These are phyloP conservation scores for Dichotomocladium elegans DNA, from an alignment of 371 early-diverging fungal species.

Conservation along the genomic window DNA sequence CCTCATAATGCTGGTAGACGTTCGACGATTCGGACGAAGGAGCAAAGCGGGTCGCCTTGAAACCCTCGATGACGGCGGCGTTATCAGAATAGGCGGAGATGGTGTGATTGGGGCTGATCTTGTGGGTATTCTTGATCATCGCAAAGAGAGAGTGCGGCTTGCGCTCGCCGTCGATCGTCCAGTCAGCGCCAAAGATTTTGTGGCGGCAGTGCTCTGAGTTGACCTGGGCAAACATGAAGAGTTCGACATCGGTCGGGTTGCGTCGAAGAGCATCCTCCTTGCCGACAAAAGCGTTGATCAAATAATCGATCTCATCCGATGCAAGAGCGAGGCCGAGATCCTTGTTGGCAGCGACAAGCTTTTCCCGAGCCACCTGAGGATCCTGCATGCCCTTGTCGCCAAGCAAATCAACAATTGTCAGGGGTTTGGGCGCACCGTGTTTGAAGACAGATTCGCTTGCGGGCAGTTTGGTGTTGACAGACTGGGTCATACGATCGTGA, in stretches of 20 bases:
- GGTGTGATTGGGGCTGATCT: slow-evolving; percentile 71
- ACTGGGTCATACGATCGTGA: slow-evolving; percentile 95
- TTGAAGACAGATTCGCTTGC: slow-evolving; percentile 66
- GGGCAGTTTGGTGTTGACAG: slow-evolving; percentile 59
- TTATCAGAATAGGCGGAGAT: slow-evolving; percentile 96
- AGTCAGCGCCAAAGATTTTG: slow-evolving; percentile 95
- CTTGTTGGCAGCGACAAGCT: slow-evolving; percentile 75
- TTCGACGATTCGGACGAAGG: slow-evolving; percentile 44
- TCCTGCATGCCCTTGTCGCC: slow-evolving; percentile 24
- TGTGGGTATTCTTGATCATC: slow-evolving; percentile 93
- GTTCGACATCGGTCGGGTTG: slow-evolving; percentile 96
- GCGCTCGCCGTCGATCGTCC: slow-evolving; percentile 88
- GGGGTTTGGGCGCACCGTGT: slow-evolving; percentile 70
- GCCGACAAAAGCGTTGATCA: slow-evolving; percentile 82
- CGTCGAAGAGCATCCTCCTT: slow-evolving; percentile 53
- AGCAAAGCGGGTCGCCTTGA: slow-evolving; percentile 66
- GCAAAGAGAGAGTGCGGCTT: slow-evolving; percentile 83
- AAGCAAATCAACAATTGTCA: slow-evolving; percentile 68
- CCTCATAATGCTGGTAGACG: slow-evolving; percentile 48
- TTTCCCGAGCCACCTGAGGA: slow-evolving; percentile 52
- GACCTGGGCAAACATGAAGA: slow-evolving; percentile 99
- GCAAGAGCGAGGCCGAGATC: slow-evolving; percentile 92
- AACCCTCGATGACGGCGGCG: slow-evolving; percentile 91
- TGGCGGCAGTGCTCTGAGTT: slow-evolving; percentile 99
- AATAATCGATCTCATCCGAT: slow-evolving; percentile 91